Evolutionary conservation across 2,329 filamentous ascomycete species (phyloP).

Genomic region (Fusarium hainanense): DNA sequence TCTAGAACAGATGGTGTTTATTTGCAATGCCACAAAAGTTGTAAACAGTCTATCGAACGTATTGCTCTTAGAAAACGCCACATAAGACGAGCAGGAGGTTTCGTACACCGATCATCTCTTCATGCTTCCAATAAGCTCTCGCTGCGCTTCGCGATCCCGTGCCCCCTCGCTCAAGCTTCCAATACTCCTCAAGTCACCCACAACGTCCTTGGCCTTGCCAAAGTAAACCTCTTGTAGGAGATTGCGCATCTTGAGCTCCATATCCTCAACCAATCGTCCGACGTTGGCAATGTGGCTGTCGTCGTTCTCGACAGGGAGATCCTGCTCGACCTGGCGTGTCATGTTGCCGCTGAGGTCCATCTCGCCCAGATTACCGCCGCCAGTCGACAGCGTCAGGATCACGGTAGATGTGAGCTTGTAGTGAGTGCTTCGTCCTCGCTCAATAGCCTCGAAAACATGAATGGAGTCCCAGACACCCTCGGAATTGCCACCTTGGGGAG

Average conservation of each 20-base stretch:
- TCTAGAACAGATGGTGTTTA: not conserved
- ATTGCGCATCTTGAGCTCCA: slow-evolving; percentile 99
- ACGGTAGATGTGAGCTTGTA: slow-evolving; percentile 99
- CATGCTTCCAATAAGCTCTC: slow-evolving; percentile 83
- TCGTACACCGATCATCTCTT: slow-evolving; percentile 50
- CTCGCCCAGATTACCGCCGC: slow-evolving; percentile 71
- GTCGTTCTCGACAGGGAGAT: slow-evolving; percentile 89
- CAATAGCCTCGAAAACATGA: slow-evolving; percentile 96
- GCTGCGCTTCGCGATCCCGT: slow-evolving; percentile 84
- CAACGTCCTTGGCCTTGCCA: slow-evolving; percentile 98
- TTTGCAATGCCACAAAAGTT: not conserved
- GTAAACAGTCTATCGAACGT: slow-evolving; percentile 27
- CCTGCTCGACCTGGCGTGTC: slow-evolving; percentile 94
- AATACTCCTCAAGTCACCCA: slow-evolving; percentile 92
- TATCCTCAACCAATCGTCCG: slow-evolving; percentile 93
- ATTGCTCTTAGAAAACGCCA: slow-evolving; percentile 20
- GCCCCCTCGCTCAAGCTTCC: slow-evolving; percentile 85
- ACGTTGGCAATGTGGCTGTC: slow-evolving; percentile 96
- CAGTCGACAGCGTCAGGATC: slow-evolving; percentile 84
- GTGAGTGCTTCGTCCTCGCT: slow-evolving; percentile 89
- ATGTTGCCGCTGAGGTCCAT: slow-evolving; percentile 97
- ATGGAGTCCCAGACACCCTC: slow-evolving; percentile 97
- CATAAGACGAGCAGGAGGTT: not conserved
- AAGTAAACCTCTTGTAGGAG: slow-evolving; percentile 99
- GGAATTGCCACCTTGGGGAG: slow-evolving; percentile 71